Conservation (phyloP, 495 filamentous ascomycete genomes). For the Penicillium ochrochloron region DNA sequence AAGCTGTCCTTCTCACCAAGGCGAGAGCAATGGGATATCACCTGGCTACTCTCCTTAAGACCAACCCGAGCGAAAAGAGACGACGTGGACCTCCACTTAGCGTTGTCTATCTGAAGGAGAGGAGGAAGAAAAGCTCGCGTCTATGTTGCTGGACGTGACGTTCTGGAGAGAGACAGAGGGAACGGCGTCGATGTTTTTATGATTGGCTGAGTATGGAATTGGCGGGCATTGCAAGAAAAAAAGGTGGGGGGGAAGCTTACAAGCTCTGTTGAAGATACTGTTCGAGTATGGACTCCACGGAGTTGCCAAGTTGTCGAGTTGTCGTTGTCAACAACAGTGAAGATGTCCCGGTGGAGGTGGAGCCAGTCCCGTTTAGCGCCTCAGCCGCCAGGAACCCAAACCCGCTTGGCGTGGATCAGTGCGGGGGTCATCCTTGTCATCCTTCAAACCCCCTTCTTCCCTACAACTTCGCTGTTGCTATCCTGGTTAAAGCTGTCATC, state of each 20-base stretch:
- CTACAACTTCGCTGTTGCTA: not conserved
- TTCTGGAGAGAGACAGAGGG: not conserved
- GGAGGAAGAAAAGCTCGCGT: not conserved
- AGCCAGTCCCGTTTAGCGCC: constrained; percentile 10
- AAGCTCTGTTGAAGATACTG: too few relatives aligned
- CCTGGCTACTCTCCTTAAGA: not conserved
- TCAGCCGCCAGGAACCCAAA: constrained; percentile 12
- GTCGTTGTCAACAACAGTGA: not conserved
- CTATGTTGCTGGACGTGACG: not conserved
- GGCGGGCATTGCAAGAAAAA: too few relatives aligned
- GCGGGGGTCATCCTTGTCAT: constrained; percentile 2
- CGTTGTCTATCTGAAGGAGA: not conserved
- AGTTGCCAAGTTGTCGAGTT: not conserved
- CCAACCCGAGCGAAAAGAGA: too few relatives aligned
- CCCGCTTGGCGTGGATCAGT: constrained; percentile 8
- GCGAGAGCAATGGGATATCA: not conserved
- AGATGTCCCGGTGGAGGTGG: not conserved
- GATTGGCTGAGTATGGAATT: not conserved
- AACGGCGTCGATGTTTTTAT: not conserved
- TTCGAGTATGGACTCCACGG: not conserved
- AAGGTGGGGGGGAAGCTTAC: too few relatives aligned
- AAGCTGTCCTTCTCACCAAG: not conserved
- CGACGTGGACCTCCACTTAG: too few relatives aligned
- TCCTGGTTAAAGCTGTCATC: not conserved
- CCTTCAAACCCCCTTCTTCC: constrained; percentile 5